These are phyloP conservation scores for Stevia rebaudiana DNA, from an alignment of 140 eudicot genomes.

Conservation along the genomic window DNA sequence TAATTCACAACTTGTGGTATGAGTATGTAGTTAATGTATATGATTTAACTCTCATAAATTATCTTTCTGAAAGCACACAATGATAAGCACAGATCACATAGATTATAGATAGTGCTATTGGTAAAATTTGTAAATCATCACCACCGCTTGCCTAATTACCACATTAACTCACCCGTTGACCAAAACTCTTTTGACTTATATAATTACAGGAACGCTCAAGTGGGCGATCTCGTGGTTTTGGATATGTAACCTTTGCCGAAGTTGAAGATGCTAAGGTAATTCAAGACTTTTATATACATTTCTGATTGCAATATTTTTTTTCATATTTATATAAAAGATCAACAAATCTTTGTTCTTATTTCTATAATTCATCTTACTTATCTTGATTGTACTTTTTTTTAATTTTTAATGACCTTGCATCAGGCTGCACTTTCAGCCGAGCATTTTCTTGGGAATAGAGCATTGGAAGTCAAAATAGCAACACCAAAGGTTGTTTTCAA, in stretches of 20 bases:
- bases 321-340: neutral
- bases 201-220: slow-evolving; percentile 72
- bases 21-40: neutral
- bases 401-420: slow-evolving; percentile 8
- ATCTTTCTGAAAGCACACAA: neutral
- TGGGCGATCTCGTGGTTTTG: slow-evolving; percentile 99
- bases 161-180: neutral
- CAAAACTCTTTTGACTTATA: neutral
- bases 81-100: neutral
- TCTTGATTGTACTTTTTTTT: neutral
- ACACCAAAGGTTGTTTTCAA: slow-evolving; percentile 77
- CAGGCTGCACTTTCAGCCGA: slow-evolving; percentile 80
- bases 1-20: neutral
- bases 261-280: slow-evolving; percentile 96
- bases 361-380: neutral
- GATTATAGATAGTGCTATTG: neutral
- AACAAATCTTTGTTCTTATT: neutral
- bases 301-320: neutral
- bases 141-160: neutral
- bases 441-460: slow-evolving; percentile 79
- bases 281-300: neutral
- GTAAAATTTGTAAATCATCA: neutral
- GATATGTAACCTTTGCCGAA: slow-evolving; percentile 80
- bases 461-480: slow-evolving; percentile 91
- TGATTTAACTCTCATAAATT: neutral